Evolutionary conservation across 768 basidiomycete species (phyloP).

Genomic region (Chalciporus sphaerocephalus): DNA sequence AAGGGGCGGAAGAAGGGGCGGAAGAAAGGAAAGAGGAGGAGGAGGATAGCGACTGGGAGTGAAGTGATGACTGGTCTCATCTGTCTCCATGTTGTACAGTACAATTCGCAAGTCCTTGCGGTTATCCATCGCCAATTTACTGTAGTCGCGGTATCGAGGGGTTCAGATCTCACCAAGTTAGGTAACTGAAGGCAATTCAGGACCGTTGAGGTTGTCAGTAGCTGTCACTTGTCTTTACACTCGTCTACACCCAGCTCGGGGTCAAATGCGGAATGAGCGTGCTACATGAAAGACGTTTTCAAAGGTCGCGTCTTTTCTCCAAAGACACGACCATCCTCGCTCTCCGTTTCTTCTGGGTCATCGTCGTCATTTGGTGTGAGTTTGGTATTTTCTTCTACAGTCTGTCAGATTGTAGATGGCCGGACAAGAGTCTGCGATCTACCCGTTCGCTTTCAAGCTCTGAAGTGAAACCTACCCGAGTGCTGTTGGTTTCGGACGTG

Average conservation of each 20-base stretch:
- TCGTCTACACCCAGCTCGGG: too few relatives aligned
- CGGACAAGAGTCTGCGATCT: constrained; percentile 32
- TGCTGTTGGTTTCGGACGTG: constrained; percentile 67
- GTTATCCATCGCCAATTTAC: too few relatives aligned
- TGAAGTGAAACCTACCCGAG: constrained; percentile 41
- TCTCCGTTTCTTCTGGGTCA: constrained; percentile 50
- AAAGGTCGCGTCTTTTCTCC: constrained; percentile 22
- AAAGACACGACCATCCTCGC: constrained; percentile 37
- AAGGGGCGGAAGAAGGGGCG: constrained; percentile 25
- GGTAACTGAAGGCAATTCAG: too few relatives aligned
- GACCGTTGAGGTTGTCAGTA: too few relatives aligned
- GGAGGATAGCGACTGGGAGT: constrained; percentile 58
- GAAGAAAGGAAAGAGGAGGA: constrained; percentile 26
- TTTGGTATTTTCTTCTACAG: constrained; percentile 55
- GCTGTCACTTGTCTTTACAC: neutral
- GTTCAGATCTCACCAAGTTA: constrained; percentile 10
- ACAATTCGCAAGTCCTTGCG: neutral
- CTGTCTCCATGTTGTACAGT: constrained; percentile 18
- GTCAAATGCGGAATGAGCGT: constrained; percentile 27
- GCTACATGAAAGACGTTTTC: constrained; percentile 26
- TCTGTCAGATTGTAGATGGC: constrained; percentile 59
- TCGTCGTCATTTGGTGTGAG: constrained; percentile 64
- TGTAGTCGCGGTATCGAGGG: too few relatives aligned
- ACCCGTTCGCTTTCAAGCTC: too few relatives aligned
- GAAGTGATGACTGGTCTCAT: constrained; percentile 3